Base-by-base conservation (phyloP, 352 stramenopile genomes). In the Phytopythium sindhum region DNA sequence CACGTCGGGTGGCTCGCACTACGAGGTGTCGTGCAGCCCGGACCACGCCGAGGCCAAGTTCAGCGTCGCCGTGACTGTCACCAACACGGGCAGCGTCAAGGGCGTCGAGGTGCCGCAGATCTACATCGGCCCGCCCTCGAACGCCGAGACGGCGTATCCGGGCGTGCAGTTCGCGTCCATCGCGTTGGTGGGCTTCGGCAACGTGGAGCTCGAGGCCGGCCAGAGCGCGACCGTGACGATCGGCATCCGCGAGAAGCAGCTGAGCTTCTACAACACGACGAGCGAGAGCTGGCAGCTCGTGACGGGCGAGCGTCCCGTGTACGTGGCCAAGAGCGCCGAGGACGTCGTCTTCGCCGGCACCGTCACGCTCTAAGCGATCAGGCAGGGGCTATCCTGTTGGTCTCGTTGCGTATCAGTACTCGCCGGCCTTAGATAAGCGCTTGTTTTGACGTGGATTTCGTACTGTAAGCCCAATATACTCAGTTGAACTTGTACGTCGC, bases 181-280 rank as follows among this genome's bases (percentile, higher is more conserved):
- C 42, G 68, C 64, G 44, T 53, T 75, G 47, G 68, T 71, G 12
- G 68, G 68, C 37, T 75, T 75, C 23, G 68, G 37, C 39, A 72
- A 75, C 47, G 68, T 75, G 47, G 68, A 75, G 61, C 59, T 75
- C 57, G 68, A 72, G 57, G 68, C 65, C 15, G 68, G 68, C 11
- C 61, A 65, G 48, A 75, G 68, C 31, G 61, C 61, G 61, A 75
- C 53, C 0, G 65, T 72, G 47, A 72, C 45, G 15, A 69, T 75
- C 41, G 65, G 68, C 23, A 58, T 74, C 60, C 68, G 64, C 23
- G 60, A 74, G 64, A 66, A 62, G 57, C 65, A 72, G 53, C 28
- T 75, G 65, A 75, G 68, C 57, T 75, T 69, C 57, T 74, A 69
- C 57, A 74, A 69, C 53, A 62, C 63, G 24, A 71, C 66, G 50